Evolutionary conservation across 768 basidiomycete genomes (phyloP).

Genomic region (Vararia minispora): DNA sequence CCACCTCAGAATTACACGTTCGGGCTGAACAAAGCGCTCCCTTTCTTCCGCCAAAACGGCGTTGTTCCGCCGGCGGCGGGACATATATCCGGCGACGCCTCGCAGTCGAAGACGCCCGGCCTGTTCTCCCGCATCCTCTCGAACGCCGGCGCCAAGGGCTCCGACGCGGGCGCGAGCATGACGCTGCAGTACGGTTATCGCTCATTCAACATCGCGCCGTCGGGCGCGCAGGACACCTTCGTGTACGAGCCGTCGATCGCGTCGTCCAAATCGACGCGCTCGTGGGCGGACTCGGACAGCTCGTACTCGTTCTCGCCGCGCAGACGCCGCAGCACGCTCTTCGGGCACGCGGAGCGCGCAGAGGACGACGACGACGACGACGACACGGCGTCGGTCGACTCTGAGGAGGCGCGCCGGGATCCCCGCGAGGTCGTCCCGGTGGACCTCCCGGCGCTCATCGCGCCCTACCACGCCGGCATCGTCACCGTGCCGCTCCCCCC

Average conservation of each 20-base stretch:
- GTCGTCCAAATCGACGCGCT: conserved; percentile 13
- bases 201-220: conserved; percentile 12
- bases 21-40: too few species aligned
- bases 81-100: too few species aligned
- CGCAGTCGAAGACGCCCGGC: too few species aligned
- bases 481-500: conserved; percentile 10
- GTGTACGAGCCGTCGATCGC: conserved; percentile 12
- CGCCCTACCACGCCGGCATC: conserved; percentile 10
- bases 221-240: conserved; percentile 10
- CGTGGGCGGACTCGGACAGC: conserved; percentile 5
- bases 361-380: neutral
- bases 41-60: too few species aligned
- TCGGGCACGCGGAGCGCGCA: too few species aligned
- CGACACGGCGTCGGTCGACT: conserved; percentile 2
- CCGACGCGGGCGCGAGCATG: too few species aligned
- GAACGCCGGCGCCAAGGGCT: too few species aligned
- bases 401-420: conserved; percentile 7
- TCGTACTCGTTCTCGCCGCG: conserved; percentile 11
- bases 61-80: too few species aligned
- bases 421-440: conserved; percentile 9
- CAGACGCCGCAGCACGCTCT: conserved; percentile 11
- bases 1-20: too few species aligned
- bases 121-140: too few species aligned
- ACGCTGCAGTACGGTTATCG: too few species aligned
- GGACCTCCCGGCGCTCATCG: conserved; percentile 12